Percentiles rank a stretch among this genome's conserved stretches.
These are phyloP conservation scores for Arachnopeziza araneosa DNA, from an alignment of 2,329 filamentous ascomycete genomes.

Conservation along the genomic window DNA sequence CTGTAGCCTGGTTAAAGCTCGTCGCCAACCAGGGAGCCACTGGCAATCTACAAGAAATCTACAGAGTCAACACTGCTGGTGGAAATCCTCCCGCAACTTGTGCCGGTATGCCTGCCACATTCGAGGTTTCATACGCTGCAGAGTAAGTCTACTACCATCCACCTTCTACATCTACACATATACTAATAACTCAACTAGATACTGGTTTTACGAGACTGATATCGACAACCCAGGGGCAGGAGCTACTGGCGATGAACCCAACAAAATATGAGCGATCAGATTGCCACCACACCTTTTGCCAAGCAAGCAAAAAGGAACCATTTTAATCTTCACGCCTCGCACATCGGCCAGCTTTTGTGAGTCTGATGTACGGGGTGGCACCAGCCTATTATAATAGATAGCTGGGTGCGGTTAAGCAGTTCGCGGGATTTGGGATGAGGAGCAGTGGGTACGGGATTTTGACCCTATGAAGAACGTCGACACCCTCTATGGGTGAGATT, in stretches of 20 bases:
- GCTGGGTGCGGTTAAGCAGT: background rate
- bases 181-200: background rate
- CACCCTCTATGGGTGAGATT: too few relatives aligned
- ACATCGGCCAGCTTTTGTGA: background rate
- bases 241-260: background rate
- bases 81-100: slow-evolving; percentile 73
- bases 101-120: slow-evolving; percentile 52
- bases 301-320: background rate
- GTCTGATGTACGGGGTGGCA: background rate
- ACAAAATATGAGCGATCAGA: background rate
- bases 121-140: slow-evolving; percentile 75
- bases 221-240: background rate
- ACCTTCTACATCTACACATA: background rate
- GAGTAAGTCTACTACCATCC: slow-evolving; percentile 59
- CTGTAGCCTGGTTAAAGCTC: slow-evolving; percentile 79
- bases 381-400: background rate
- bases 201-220: background rate
- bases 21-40: slow-evolving; percentile 49
- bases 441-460: background rate
- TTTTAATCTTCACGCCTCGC: background rate
- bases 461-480: background rate
- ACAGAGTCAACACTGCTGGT: slow-evolving; percentile 77
- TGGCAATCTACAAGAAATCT: slow-evolving; percentile 66
- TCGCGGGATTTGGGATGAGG: background rate
- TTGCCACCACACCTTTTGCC: background rate